Conservation (phyloP, 2,329 filamentous ascomycete species). For the Aspergillus ochraceoroseus region DNA sequence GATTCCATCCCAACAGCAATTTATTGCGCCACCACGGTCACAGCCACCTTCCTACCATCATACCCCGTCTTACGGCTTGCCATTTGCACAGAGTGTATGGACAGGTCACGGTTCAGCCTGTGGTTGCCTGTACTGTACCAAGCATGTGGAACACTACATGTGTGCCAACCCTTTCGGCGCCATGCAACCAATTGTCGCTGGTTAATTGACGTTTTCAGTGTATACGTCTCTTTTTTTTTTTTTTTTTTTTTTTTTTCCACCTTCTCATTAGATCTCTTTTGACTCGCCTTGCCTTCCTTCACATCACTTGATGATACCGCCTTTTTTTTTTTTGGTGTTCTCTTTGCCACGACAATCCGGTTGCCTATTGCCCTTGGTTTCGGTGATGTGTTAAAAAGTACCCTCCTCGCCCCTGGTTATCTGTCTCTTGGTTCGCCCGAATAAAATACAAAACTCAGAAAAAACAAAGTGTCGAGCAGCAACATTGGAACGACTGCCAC, state of each 20-base stretch:
- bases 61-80: constrained; percentile 46
- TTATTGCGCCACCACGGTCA: constrained; percentile 39
- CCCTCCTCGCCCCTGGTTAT: constrained; percentile 28
- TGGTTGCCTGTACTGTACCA: constrained; percentile 46
- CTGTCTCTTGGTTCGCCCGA: constrained; percentile 27
- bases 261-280: constrained; percentile 21
- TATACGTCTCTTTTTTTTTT: constrained; percentile 9
- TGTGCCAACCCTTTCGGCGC: constrained; percentile 40
- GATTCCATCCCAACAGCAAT: constrained; percentile 35
- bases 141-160: constrained; percentile 50
- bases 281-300: constrained; percentile 23
- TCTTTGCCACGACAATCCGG: constrained; percentile 26
- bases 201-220: constrained; percentile 8
- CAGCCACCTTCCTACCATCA: constrained; percentile 47
- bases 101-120: constrained; percentile 46
- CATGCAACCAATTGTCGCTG: constrained; percentile 45
- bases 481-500: constrained; percentile 26
- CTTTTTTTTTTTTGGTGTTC: constrained; percentile 18
- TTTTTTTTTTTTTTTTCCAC: constrained; percentile 18
- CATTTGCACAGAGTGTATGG: constrained; percentile 47
- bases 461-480: constrained; percentile 29
- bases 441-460: constrained; percentile 31
- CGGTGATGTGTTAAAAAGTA: constrained; percentile 34
- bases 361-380: constrained; percentile 30
- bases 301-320: constrained; percentile 29